phyloP scores from a whole-genome alignment of 768 basidiomycete genomes.

The Arthromyces matolae region DNA sequence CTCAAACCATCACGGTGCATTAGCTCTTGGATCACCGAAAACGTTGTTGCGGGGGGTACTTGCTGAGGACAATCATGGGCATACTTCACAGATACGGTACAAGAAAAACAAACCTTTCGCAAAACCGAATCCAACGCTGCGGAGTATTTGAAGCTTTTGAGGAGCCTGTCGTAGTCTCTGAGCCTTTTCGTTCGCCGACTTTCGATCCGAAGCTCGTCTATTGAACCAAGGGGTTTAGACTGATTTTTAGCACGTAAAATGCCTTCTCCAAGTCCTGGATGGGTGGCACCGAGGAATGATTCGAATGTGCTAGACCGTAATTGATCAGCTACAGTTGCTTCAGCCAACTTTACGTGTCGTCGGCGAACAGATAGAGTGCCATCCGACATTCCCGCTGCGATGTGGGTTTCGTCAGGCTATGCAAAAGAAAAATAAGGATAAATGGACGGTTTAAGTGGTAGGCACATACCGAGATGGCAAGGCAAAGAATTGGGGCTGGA shows the following conservation, averaged over 20 bases:
- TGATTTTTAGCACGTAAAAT: conserved; percentile 40
- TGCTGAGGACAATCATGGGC: conserved; percentile 43
- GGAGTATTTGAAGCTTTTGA: conserved; percentile 92
- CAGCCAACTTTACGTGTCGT: conserved; percentile 73
- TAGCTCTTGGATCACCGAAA: conserved; percentile 89
- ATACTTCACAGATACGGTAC: no score
- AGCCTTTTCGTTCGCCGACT: conserved; percentile 65
- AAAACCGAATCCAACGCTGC: conserved; percentile 92
- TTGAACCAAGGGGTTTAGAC: conserved; percentile 52
- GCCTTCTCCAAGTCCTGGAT: conserved; percentile 56
- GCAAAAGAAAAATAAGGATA: conserved; percentile 7
- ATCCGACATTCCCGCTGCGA: conserved; percentile 96
- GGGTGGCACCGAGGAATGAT: conserved; percentile 54
- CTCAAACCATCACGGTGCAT: conserved; percentile 87
- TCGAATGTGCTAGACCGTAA: conserved; percentile 60
- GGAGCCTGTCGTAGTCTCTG: conserved; percentile 81
- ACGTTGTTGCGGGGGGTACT: conserved; percentile 79
- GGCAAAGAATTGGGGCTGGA: conserved; percentile 84
- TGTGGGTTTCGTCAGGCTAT: conserved; percentile 94
- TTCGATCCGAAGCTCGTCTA: conserved; percentile 77
- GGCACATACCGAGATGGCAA: conserved; percentile 82
- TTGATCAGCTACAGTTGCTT: conserved; percentile 36
- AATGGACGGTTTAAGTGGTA: background rate
- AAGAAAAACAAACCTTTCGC: conserved; percentile 54
- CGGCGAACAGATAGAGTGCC: conserved; percentile 96